A percentile compares a stretch with the other conserved stretches of the same genome.
phyloP scores from a whole-genome alignment of 805 yeast genomes.

The Candida vartiovaarae region DNA sequence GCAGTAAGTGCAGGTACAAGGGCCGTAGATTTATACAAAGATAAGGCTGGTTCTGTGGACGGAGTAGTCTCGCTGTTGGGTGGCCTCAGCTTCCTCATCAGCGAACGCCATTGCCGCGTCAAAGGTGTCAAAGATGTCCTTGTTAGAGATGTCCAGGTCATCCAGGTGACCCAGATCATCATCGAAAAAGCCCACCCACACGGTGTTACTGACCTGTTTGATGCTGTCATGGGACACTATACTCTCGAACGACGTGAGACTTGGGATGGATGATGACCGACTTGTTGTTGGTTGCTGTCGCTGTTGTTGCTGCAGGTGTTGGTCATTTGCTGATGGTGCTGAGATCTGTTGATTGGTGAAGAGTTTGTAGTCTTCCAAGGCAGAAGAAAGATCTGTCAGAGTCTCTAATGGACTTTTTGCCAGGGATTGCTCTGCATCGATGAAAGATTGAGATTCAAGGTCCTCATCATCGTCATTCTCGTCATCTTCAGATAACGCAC shows the following conservation, averaged over 20 bases:
- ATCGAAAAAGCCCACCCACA: constrained; percentile 20
- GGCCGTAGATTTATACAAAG: constrained; percentile 2
- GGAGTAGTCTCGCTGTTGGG: not conserved
- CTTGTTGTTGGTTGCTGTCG: not conserved
- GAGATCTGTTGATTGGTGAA: constrained; percentile 8
- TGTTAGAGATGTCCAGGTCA: not conserved
- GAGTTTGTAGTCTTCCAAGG: constrained; percentile 18
- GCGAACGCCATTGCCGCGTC: constrained; percentile 11
- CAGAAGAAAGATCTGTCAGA: constrained; percentile 5
- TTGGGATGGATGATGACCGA: constrained; percentile 12
- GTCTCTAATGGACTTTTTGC: not conserved
- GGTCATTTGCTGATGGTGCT: constrained; percentile 1
- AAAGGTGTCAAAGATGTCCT: constrained; percentile 11
- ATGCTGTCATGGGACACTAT: constrained; percentile 14
- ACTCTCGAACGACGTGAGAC: constrained; percentile 9
- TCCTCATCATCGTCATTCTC: too few species aligned
- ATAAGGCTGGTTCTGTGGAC: constrained; percentile 18
- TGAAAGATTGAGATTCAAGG: too few species aligned
- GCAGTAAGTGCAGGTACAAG: too few species aligned
- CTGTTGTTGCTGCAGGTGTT: not conserved
- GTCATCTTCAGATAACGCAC: too few species aligned
- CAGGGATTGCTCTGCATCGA: not conserved
- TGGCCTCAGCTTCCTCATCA: constrained; percentile 2
- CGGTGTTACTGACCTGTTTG: constrained; percentile 13
- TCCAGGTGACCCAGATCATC: not conserved